phyloP scores from a whole-genome alignment of 78 protist genomes.

The slime mould (Dictyostelium discoideum) region DNA sequence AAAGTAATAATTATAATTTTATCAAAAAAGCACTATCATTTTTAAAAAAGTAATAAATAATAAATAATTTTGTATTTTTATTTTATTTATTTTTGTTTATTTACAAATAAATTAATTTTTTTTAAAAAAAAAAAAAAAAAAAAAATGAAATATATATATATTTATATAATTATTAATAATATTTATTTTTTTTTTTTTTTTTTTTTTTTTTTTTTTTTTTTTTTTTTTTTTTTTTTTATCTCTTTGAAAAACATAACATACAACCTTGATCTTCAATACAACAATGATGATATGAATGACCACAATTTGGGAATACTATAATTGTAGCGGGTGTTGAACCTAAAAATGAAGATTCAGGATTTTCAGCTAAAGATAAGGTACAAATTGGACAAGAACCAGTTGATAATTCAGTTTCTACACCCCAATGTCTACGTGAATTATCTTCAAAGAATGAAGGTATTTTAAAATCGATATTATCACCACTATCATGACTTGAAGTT shows the following conservation, averaged over 20 bases:
- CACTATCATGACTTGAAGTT: neutral
- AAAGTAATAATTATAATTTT: too few species aligned
- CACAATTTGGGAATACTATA: slow-evolving; percentile 60
- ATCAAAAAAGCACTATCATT: too few species aligned
- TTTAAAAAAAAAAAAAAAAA: neutral
- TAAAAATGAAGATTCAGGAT: slow-evolving; percentile 59
- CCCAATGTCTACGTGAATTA: slow-evolving; percentile 76
- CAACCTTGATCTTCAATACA: slow-evolving; percentile 79
- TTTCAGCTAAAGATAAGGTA: slow-evolving; percentile 46
- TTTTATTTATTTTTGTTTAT: too few species aligned
- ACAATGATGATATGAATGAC: slow-evolving; percentile 68
- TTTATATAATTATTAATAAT: too few species aligned
- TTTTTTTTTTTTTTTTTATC: neutral
- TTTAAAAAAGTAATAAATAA: too few species aligned
- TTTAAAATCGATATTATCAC: slow-evolving; percentile 1
- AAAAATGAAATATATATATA: too few species aligned
- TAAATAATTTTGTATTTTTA: too few species aligned
- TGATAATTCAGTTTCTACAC: slow-evolving; percentile 56
- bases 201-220: neutral
- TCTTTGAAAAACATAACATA: slow-evolving; percentile 61
- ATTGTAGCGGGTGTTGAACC: slow-evolving; percentile 66
- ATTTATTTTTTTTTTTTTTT: too few species aligned
- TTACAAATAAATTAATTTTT: neutral
- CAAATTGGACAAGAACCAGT: slow-evolving; percentile 66
- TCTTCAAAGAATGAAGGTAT: slow-evolving; percentile 74